Evolutionary conservation across 805 yeast species (phyloP).

Genomic region (Cyberlindnera xylosilytica): DNA sequence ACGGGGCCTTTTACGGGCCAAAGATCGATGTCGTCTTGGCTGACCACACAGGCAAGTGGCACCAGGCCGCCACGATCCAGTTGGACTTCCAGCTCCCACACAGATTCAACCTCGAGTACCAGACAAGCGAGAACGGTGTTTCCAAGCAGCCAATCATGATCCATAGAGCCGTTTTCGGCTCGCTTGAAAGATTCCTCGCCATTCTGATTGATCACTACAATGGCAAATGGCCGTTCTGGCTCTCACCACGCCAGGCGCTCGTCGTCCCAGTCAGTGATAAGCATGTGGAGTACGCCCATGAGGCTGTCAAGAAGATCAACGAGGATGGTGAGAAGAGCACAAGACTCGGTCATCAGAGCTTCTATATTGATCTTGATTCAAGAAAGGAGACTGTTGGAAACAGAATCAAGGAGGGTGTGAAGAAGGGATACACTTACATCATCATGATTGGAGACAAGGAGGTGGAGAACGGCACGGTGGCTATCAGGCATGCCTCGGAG

Average conservation of each 20-base stretch:
- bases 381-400: conserved; percentile 77
- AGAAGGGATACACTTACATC: conserved; percentile 72
- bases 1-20: conserved; percentile 96
- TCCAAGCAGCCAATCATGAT: conserved; percentile 83
- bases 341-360: conserved; percentile 55
- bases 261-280: conserved; percentile 74
- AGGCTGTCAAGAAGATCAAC: conserved; percentile 42
- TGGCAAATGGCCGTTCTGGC: conserved; percentile 98
- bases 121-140: conserved; percentile 45
- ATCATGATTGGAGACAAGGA: conserved; percentile 90
- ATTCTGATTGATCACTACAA: conserved; percentile 82
- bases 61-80: conserved; percentile 95
- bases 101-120: conserved; percentile 72
- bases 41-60: conserved; percentile 77
- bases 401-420: conserved; percentile 75
- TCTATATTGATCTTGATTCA: conserved; percentile 71
- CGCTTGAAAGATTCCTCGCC: conserved; percentile 90
- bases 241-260: conserved; percentile 86
- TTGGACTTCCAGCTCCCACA: conserved; percentile 92
- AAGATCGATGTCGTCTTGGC: conserved; percentile 83
- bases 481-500: conserved; percentile 59
- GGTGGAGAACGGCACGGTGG: conserved; percentile 50
- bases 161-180: conserved; percentile 94
- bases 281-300: conserved; percentile 54
- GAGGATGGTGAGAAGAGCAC: conserved; percentile 39